These are phyloP conservation scores for Entomortierella lignicola DNA, from an alignment of 192 early-diverging fungal species.

Conservation along the genomic window DNA sequence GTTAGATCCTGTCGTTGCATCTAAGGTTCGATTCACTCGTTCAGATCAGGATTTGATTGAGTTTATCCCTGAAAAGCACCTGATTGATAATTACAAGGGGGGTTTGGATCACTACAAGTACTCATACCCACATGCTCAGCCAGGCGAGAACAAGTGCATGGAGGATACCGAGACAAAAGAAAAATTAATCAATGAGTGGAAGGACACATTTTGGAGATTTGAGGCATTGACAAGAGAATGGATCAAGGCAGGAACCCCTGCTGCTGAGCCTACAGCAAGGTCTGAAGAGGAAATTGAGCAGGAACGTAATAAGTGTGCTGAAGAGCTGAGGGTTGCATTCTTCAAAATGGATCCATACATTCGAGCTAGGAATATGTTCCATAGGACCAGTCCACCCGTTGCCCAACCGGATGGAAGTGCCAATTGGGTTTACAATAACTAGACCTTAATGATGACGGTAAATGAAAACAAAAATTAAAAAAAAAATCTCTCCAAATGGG, in stretches of 20 bases:
- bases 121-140: constrained; percentile 47
- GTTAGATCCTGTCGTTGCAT: constrained; percentile 88
- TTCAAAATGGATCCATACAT: constrained; percentile 61
- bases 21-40: constrained; percentile 81
- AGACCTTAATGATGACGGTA: background rate
- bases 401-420: constrained; percentile 13
- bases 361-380: constrained; percentile 54
- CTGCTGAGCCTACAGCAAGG: constrained; percentile 1
- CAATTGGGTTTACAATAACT: constrained; percentile 29
- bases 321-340: constrained; percentile 55
- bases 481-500: too few relatives aligned
- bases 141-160: constrained; percentile 58
- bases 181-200: constrained; percentile 25
- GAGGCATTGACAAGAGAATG: constrained; percentile 63
- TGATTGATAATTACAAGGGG: constrained; percentile 68
- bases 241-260: constrained; percentile 21
- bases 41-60: constrained; percentile 64
- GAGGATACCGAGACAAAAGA: constrained; percentile 31
- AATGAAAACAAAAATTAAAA: too few relatives aligned
- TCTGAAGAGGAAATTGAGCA: constrained; percentile 46
- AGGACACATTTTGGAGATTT: constrained; percentile 50
- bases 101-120: constrained; percentile 65
- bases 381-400: constrained; percentile 21
- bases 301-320: constrained; percentile 49
- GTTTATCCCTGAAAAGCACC: constrained; percentile 68